Base-by-base conservation (phyloP, 192 early-diverging fungal species). In the Geosiphon pyriformis region DNA sequence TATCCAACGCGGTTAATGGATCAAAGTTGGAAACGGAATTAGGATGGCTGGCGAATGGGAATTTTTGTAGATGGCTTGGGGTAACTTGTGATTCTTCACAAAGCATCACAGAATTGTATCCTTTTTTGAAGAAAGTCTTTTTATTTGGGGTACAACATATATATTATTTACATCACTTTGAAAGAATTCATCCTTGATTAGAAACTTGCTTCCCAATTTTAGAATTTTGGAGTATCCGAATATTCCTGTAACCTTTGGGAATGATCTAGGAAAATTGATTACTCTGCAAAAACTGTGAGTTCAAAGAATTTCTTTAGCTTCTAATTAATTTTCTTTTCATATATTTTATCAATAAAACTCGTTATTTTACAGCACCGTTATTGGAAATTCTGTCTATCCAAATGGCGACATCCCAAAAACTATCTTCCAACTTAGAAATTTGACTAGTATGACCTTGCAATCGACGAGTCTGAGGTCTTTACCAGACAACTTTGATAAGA, bases 11-110 rank as follows among this genome's bases (percentile, higher is more conserved):
- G n/a, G 8, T 37, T 6, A 66, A 66, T 42, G 22, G 18, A n/a
- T 51, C 52, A 11, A 1, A 0, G 15, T 4, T 66, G 7, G 64
- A 66, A 4, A n/a, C 8, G 0, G 1, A 27, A 3, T 10, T 29
- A 3, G 20, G 23, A 7, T 66, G 64, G 64, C 26, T 66, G 52
- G 7, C 2, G 15, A 30, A 66, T 53, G 33, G 2, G 6, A 1
- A 55, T n/a, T 66, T 26, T 54, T 66, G 64, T 66, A 3, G 0
- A 55, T 66, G 64, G 64, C 0, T 25, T 55, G 52, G 52, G 8
- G 34, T 66, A 8, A 66, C 47, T 34, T 66, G 64, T 55, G 64
- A 66, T 12, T 3, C n/a, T 23, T 23, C 23, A 22, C 27, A 52
- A 6, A 66, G 42, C 25, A 46, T 66, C 0, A 31, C 54, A 2